These are phyloP conservation scores for Eragrostis nindensis DNA, from an alignment of 176 grass and related monocot genomes.

Conservation along the genomic window DNA sequence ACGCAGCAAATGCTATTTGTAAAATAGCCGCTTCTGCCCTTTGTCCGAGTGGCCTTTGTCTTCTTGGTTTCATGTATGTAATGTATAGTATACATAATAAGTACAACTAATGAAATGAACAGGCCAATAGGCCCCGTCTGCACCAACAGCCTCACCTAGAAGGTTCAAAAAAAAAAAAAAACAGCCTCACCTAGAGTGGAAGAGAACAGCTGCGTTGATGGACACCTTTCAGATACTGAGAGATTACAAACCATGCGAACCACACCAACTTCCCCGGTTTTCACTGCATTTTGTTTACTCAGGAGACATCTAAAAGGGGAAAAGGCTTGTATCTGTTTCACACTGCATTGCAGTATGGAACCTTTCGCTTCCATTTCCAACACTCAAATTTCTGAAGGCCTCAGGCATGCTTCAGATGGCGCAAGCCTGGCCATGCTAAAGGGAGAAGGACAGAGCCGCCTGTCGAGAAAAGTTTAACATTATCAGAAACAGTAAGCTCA, in stretches of 20 bases:
- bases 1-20: not conserved
- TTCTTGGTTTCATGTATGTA: not conserved
- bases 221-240: not conserved
- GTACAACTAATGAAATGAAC: not conserved
- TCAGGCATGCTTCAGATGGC: conserved; percentile 30
- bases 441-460: conserved; percentile 81
- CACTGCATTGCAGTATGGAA: not conserved
- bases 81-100: not conserved
- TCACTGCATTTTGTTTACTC: not conserved
- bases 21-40: not conserved
- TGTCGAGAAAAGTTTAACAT: conserved; percentile 43
- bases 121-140: not conserved
- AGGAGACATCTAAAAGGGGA: not conserved
- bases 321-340: not conserved
- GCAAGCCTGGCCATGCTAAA: conserved; percentile 36
- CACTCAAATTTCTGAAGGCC: not conserved
- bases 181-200: not conserved
- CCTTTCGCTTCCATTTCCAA: not conserved
- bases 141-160: not conserved
- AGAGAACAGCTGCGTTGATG: no score
- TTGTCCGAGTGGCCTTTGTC: not conserved
- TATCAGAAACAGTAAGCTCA: conserved; percentile 26
- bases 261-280: not conserved
- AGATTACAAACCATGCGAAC: not conserved
- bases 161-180: no score